Evolutionary conservation across 164 flowering plant species (phyloP).

Genomic region (Nymphaea colorata): DNA sequence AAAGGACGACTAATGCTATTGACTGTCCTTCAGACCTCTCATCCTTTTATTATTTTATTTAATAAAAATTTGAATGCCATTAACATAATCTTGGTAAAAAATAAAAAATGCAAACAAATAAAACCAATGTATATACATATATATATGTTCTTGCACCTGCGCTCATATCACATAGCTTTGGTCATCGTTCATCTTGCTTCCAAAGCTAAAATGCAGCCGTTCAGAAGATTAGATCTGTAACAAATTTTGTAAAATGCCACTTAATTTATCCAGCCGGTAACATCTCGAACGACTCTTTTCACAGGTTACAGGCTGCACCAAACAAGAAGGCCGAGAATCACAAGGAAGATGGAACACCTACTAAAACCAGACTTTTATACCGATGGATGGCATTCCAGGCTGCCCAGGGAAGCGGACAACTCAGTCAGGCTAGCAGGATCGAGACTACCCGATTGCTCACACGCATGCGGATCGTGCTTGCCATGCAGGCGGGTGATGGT

Average conservation of each 20-base stretch:
- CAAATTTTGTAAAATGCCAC: no score
- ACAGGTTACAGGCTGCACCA: constrained; percentile 25
- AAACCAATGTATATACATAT: no score
- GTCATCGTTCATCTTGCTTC: no score
- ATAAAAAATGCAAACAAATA: no score
- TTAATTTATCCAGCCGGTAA: no score
- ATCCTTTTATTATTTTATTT: no score
- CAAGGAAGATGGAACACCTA: constrained; percentile 1
- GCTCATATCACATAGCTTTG: no score
- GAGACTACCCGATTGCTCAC: constrained; percentile 76
- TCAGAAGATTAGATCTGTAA: not conserved
- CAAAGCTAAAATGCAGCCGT: not conserved
- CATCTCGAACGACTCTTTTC: not conserved
- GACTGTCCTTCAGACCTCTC: no score
- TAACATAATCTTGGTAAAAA: no score
- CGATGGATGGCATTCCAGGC: constrained; percentile 4
- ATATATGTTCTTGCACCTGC: no score
- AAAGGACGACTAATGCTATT: no score
- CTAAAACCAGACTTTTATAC: constrained; percentile 5
- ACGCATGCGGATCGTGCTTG: constrained; percentile 78
- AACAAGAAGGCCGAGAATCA: not conserved
- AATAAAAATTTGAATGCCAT: no score
- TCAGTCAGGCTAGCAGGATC: constrained; percentile 64
- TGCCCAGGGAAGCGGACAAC: constrained; percentile 13
- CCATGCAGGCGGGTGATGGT: constrained; percentile 80